Percentiles rank a stretch among this genome's conserved stretches.
phyloP scores from a whole-genome alignment of 441 rosid genomes.

The Eruca vesicaria region DNA sequence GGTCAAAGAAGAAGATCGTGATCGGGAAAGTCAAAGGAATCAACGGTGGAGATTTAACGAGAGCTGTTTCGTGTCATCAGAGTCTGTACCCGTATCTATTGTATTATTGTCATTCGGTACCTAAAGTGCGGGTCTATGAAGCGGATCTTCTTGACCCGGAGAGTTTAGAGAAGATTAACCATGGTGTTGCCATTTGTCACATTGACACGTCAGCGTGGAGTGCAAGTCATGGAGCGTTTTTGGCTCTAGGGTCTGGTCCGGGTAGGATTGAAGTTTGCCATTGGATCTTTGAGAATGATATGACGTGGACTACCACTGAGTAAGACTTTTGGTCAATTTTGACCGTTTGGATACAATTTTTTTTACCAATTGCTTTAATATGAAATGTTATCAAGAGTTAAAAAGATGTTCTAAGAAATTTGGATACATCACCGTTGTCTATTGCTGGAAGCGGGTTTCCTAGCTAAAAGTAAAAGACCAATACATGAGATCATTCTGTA shows the following conservation, averaged over 20 bases:
- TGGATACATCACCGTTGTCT: no score
- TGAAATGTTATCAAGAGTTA: no score
- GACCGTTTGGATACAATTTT: not conserved
- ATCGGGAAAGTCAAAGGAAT: constrained; percentile 65
- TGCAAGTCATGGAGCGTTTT: constrained; percentile 76
- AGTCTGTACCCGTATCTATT: constrained; percentile 80
- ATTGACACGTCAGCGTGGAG: constrained; percentile 90
- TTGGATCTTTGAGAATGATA: constrained; percentile 92
- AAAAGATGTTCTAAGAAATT: no score
- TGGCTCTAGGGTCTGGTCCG: constrained; percentile 70
- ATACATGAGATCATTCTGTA: no score
- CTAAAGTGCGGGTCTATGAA: constrained; percentile 83
- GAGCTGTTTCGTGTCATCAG: constrained; percentile 93
- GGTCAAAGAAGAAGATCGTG: constrained; percentile 57
- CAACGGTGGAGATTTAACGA: constrained; percentile 72
- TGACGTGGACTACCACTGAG: constrained; percentile 73
- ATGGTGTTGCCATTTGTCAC: constrained; percentile 86
- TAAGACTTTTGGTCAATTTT: constrained; percentile 6
- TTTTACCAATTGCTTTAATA: not conserved
- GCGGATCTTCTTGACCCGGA: constrained; percentile 65
- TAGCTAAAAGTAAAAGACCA: no score
- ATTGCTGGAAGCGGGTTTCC: no score
- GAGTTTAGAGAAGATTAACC: constrained; percentile 55
- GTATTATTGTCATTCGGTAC: constrained; percentile 93
- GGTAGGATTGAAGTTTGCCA: constrained; percentile 89